Percentiles rank a stretch among this genome's conserved stretches.
Evolutionary conservation across 148 eudicot genomes (phyloP).

Genomic region (Nepenthes gracilis): DNA sequence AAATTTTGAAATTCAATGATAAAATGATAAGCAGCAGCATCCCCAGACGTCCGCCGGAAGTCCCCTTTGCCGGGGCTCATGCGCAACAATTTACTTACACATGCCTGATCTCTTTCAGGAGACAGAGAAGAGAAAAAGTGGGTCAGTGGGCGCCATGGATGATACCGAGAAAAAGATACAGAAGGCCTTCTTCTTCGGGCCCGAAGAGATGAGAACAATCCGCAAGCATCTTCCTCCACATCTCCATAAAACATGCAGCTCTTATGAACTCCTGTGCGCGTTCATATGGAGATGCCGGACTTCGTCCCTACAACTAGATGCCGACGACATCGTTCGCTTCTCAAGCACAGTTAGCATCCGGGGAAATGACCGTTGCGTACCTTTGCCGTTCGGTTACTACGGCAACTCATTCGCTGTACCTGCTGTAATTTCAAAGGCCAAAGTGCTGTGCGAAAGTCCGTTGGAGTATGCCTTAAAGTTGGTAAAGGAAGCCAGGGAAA

Average conservation of each 20-base stretch:
- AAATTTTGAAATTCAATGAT: too few species aligned
- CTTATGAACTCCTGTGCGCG: conserved; percentile 3
- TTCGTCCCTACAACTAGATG: conserved; percentile 1
- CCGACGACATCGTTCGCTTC: background rate
- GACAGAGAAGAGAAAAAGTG: background rate
- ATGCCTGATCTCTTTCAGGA: too few species aligned
- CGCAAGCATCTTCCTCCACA: conserved; percentile 2
- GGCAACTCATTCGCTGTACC: background rate
- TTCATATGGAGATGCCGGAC: conserved; percentile 6
- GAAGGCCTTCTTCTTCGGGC: conserved; percentile 6
- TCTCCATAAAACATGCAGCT: background rate
- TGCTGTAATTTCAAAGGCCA: background rate
- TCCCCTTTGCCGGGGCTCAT: too few species aligned
- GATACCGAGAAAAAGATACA: background rate
- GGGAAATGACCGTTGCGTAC: background rate
- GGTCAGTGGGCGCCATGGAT: background rate
- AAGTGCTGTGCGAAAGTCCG: background rate
- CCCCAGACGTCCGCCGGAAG: too few species aligned
- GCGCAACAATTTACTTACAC: too few species aligned
- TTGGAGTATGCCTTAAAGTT: background rate
- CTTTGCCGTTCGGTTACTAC: background rate
- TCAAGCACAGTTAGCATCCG: background rate
- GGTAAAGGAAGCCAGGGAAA: background rate
- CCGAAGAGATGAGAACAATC: conserved; percentile 3
- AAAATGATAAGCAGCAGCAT: too few species aligned